phyloP scores from a whole-genome alignment of 1,284 basidiomycete species.

The Paramarasmius palmivorus region DNA sequence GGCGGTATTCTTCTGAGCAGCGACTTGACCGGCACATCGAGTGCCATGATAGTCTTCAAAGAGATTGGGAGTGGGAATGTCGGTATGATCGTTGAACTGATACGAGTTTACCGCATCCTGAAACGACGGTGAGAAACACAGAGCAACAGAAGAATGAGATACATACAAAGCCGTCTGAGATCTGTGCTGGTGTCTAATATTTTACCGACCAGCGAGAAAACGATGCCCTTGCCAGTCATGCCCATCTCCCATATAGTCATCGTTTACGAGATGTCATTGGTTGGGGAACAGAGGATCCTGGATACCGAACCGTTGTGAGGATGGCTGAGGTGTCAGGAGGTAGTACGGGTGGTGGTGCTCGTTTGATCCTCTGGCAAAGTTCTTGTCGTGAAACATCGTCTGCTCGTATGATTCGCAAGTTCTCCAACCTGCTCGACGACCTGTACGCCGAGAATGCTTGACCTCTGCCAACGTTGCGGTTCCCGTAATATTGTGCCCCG shows the following conservation, averaged over 20 bases:
- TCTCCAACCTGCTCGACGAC: slow-evolving; percentile 89
- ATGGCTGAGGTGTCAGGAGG: slow-evolving; percentile 40
- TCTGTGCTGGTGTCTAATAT: slow-evolving; percentile 91
- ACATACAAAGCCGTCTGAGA: slow-evolving; percentile 90
- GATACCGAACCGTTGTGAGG: slow-evolving; percentile 70
- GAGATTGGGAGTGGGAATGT: slow-evolving; percentile 85
- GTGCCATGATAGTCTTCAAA: slow-evolving; percentile 97
- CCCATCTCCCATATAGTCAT: slow-evolving; percentile 86
- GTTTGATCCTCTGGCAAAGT: slow-evolving; percentile 66
- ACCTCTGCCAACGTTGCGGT: slow-evolving; percentile 57
- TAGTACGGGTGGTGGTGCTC: slow-evolving; percentile 60
- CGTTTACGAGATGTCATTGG: slow-evolving; percentile 94
- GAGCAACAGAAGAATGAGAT: slow-evolving; percentile 2
- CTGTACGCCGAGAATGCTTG: slow-evolving; percentile 73
- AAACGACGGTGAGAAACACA: slow-evolving; percentile 5
- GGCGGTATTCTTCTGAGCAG: slow-evolving; percentile 93
- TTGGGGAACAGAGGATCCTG: slow-evolving; percentile 84
- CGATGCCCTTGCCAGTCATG: slow-evolving; percentile 84
- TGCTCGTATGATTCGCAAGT: slow-evolving; percentile 75
- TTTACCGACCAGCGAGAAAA: slow-evolving; percentile 93
- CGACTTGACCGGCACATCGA: slow-evolving; percentile 96
- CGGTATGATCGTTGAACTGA: slow-evolving; percentile 95
- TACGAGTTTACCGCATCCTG: slow-evolving; percentile 91
- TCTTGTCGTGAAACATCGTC: slow-evolving; percentile 58
- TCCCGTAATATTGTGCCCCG: slow-evolving; percentile 66